Evolutionary conservation across 805 yeast genomes (phyloP).

Genomic region (Wickerhamomyces hampshirensis): DNA sequence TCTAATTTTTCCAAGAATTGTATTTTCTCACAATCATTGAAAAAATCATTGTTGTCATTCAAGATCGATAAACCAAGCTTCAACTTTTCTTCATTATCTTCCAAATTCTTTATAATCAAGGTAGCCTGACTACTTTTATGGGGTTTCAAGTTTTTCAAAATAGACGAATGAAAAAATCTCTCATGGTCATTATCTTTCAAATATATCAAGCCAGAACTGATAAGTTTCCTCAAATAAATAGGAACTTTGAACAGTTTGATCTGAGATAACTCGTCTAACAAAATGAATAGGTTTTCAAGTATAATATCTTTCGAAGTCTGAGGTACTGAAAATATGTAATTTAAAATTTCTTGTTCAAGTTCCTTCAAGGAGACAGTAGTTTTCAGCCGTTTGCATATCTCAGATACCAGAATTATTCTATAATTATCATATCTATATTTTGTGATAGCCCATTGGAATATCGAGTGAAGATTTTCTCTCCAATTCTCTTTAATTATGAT

Average conservation of each 20-base stretch:
- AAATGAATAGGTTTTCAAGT: conserved; percentile 36
- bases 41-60: conserved; percentile 25
- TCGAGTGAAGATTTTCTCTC: conserved; percentile 32
- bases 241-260: conserved; percentile 41
- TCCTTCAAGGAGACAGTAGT: conserved; percentile 23
- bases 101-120: conserved; percentile 48
- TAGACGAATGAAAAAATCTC: conserved; percentile 46
- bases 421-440: conserved; percentile 15
- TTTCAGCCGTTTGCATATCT: conserved; percentile 14
- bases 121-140: conserved; percentile 49
- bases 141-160: conserved; percentile 56
- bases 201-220: conserved; percentile 82
- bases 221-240: conserved; percentile 70
- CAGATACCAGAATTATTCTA: conserved; percentile 14
- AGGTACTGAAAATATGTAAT: conserved; percentile 30
- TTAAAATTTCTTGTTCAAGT: conserved; percentile 32
- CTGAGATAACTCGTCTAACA: conserved; percentile 37
- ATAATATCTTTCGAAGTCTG: conserved; percentile 27
- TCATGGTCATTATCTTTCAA: conserved; percentile 46
- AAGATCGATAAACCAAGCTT: conserved; percentile 28
- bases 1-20: conserved; percentile 21
- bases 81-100: conserved; percentile 32
- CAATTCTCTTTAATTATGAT: conserved; percentile 23
- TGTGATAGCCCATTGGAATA: conserved; percentile 38
- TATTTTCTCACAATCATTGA: conserved; percentile 17